These are phyloP conservation scores for Grigorovia yakushimaensis DNA, from an alignment of 805 yeast species.

Conservation along the genomic window DNA sequence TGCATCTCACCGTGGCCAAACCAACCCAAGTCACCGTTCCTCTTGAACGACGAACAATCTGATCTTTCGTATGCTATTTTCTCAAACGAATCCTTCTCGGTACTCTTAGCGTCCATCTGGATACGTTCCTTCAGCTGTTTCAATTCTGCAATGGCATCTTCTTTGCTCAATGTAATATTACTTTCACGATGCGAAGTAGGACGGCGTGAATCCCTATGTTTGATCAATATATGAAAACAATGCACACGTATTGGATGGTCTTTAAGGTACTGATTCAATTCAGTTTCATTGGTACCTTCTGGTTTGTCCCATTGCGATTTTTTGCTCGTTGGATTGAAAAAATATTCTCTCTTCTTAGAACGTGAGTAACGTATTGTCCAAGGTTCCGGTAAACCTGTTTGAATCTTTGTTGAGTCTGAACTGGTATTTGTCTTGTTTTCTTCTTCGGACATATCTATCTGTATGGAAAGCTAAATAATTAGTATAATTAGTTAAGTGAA, in stretches of 20 bases:
- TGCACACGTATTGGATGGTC: constrained; percentile 60
- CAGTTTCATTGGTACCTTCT: constrained; percentile 57
- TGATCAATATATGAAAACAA: constrained; percentile 72
- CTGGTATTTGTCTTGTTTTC: neutral
- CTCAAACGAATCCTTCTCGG: constrained; percentile 31
- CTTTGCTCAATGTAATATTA: constrained; percentile 66
- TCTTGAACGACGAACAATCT: constrained; percentile 78
- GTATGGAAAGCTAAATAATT: neutral
- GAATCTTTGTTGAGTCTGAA: constrained; percentile 4
- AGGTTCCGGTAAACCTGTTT: constrained; percentile 78
- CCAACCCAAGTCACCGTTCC: constrained; percentile 87
- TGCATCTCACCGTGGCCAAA: constrained; percentile 93
- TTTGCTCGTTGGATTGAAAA: constrained; percentile 54
- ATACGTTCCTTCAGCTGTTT: constrained; percentile 49
- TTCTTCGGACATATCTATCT: neutral
- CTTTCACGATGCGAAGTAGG: constrained; percentile 88
- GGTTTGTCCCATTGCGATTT: constrained; percentile 92
- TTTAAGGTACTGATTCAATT: constrained; percentile 46
- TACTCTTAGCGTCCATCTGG: constrained; percentile 17
- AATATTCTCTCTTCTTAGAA: constrained; percentile 80
- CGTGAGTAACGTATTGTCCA: constrained; percentile 78
- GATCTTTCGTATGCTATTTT: constrained; percentile 75
- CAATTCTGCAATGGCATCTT: constrained; percentile 66
- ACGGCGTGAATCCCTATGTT: constrained; percentile 74
- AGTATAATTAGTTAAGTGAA: too few relatives aligned